These are phyloP conservation scores for Citrullus mucosospermus DNA, from an alignment of 306 rosid genomes.

Conservation along the genomic window DNA sequence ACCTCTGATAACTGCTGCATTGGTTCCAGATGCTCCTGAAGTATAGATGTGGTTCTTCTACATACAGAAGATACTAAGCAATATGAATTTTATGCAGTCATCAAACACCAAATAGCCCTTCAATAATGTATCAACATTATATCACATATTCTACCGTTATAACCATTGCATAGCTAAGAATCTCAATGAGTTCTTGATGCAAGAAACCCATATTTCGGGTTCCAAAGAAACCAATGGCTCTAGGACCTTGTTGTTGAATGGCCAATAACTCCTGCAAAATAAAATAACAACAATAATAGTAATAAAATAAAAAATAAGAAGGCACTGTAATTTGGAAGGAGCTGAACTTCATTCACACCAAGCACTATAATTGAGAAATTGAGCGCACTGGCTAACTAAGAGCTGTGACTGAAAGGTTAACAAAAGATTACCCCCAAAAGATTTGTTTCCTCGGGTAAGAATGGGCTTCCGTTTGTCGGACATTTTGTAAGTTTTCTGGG, in stretches of 20 bases:
- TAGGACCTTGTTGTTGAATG: constrained; percentile 99
- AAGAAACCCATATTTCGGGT: constrained; percentile 98
- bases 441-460: background rate
- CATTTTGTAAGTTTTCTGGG: background rate
- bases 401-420: background rate
- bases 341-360: background rate
- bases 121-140: background rate
- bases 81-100: constrained; percentile 2
- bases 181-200: constrained; percentile 97
- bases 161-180: constrained; percentile 99
- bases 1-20: constrained; percentile 99
- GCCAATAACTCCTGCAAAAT: constrained; percentile 78
- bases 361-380: background rate
- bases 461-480: too few species aligned
- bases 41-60: constrained; percentile 96
- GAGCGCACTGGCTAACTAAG: background rate
- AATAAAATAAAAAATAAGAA: background rate
- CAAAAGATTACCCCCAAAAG: background rate
- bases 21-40: constrained; percentile 99
- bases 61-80: constrained; percentile 15
- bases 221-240: constrained; percentile 95
- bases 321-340: background rate
- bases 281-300: background rate
- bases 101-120: background rate
- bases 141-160: constrained; percentile 64